Evolutionary conservation across 768 basidiomycete species (phyloP), one percentile per base, ranked within the genome.

Genomic region (Tremella fuciformis): DNA sequence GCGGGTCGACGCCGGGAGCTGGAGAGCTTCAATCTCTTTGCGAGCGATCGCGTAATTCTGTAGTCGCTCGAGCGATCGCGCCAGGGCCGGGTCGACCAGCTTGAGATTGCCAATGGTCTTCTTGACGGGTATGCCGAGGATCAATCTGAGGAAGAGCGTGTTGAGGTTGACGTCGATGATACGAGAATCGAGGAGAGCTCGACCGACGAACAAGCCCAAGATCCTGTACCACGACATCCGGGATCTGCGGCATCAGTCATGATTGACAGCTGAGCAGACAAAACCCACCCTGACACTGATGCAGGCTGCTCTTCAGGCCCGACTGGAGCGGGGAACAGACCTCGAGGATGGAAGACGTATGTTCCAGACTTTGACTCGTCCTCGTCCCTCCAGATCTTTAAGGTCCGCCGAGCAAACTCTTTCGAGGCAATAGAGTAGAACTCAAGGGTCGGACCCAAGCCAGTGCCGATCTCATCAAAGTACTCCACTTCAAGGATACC

Each of bases 401-500:
- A 79, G 59, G 89, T 85, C 67, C 87, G 84, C 54, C 89, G 81
- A 0, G 91, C 91, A 75, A 98, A 98, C 77, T 97, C 96, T 69
- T 86, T 88, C 42, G 90, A 94, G 8, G 92, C 96, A 50, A 98
- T 79, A n/a, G 93, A 89, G 77, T 98, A 99, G 79, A 99, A 99
- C 79, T 99, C 96, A 21, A 98, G 82, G 22, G 96, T 98, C 7
- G 96, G 96, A 2, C 96, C 96, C 11, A 99, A 80, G 18, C 96
- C 96, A 8, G 94, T 98, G 18, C 96, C 96, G 49, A 97, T 93
- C 80, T 99, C 96, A 71, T 96, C 91, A 70, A 97, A 97, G 79
- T 97, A 98, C 79, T 99, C 93, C 51, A 98, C 91, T 75, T 99
- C 96, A 41, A 99, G 83, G 19, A 97, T 85, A 0, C 91, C 91